These are phyloP conservation scores for Aspergillus leporis DNA, from an alignment of 495 filamentous ascomycete genomes.

Conservation along the genomic window DNA sequence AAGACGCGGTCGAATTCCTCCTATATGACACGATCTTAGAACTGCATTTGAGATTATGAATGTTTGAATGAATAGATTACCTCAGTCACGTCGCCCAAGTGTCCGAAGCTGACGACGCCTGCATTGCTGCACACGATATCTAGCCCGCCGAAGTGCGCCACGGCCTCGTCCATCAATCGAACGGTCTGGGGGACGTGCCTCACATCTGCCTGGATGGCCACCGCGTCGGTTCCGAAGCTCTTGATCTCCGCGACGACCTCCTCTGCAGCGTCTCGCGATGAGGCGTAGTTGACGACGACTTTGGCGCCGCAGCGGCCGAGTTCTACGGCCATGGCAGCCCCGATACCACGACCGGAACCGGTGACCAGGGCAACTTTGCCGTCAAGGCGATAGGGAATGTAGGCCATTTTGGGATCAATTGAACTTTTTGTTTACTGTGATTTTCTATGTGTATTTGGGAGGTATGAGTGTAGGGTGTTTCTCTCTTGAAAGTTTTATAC, in stretches of 20 bases:
- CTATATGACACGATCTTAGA: conserved; percentile 36
- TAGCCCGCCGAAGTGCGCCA: conserved; percentile 65
- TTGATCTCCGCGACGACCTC: conserved; percentile 64
- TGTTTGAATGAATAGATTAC: too few species aligned
- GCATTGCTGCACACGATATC: conserved; percentile 71
- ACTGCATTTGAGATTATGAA: too few species aligned
- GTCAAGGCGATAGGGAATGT: conserved; percentile 34
- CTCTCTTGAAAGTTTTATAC: too few species aligned
- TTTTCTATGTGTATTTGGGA: too few species aligned
- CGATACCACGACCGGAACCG: conserved; percentile 72
- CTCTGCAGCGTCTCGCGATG: conserved; percentile 60
- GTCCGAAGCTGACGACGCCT: conserved; percentile 50
- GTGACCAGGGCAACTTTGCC: conserved; percentile 76
- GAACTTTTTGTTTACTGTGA: too few species aligned
- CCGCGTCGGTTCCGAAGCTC: conserved; percentile 56
- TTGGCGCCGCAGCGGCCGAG: conserved; percentile 70
- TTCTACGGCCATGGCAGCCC: conserved; percentile 72
- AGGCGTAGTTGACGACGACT: conserved; percentile 78
- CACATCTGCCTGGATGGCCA: conserved; percentile 76
- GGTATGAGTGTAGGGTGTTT: too few species aligned
- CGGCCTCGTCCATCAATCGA: conserved; percentile 62
- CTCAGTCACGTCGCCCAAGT: conserved; percentile 62
- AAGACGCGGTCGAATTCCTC: conserved; percentile 73
- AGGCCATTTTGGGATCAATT: too few species aligned
- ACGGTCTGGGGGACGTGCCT: conserved; percentile 62